Conservation (phyloP, 345 rosid genomes). For the Camelina sativa region DNA sequence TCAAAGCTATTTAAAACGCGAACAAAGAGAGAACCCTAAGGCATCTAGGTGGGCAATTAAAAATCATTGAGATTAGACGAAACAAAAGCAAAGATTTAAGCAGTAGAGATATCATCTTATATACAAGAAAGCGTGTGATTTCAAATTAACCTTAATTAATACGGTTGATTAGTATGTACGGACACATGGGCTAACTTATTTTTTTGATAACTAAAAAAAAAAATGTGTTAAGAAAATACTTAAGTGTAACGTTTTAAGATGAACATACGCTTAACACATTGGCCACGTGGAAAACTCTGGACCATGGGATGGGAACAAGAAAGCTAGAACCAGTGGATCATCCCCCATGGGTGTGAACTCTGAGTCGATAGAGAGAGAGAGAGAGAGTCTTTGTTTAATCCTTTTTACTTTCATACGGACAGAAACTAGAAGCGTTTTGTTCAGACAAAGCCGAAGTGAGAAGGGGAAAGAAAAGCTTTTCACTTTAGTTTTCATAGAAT, state of each 20-base stretch:
- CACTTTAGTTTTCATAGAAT: constrained; percentile 43
- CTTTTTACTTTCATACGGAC: constrained; percentile 26
- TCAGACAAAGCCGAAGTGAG: constrained; percentile 44
- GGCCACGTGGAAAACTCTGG: constrained; percentile 33
- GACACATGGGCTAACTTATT: constrained; percentile 37
- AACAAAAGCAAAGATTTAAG: constrained; percentile 14
- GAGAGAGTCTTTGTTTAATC: constrained; percentile 37
- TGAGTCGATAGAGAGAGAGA: constrained; percentile 36
- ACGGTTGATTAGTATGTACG: constrained; percentile 37
- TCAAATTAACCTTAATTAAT: constrained; percentile 15
- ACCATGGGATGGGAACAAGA: constrained; percentile 40
- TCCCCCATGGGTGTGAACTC: constrained; percentile 39
- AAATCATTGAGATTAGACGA: constrained; percentile 30
- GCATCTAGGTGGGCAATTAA: constrained; percentile 36
- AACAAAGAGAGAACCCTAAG: constrained; percentile 36
- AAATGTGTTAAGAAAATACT: constrained; percentile 17
- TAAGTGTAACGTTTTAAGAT: neutral
- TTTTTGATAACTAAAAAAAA: neutral
- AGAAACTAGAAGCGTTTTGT: constrained; percentile 46
- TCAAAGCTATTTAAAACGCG: constrained; percentile 21
- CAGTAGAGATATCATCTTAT: neutral
- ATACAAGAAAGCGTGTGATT: constrained; percentile 3
- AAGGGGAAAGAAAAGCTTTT: constrained; percentile 43
- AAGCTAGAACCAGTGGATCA: constrained; percentile 39
- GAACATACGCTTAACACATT: neutral